A percentile compares a stretch with the other conserved stretches of the same genome.
These are phyloP conservation scores for Torulaspora globosa DNA, from an alignment of 1,139 yeast genomes.

Conservation along the genomic window DNA sequence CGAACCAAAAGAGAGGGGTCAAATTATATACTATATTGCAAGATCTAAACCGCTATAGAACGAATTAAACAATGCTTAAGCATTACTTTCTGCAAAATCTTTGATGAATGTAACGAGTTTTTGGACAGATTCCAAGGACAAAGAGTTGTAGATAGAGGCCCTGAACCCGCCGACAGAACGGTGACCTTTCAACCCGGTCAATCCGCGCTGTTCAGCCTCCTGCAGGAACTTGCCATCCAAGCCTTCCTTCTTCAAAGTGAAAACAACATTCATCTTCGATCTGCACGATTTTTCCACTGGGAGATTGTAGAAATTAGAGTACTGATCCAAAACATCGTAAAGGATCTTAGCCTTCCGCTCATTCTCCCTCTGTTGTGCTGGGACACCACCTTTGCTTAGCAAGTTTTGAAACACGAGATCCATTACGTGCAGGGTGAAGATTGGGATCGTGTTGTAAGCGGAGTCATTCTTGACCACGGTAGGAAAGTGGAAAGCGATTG, in stretches of 20 bases:
- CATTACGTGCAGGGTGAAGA: constrained; percentile 82
- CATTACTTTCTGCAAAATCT: constrained; percentile 52
- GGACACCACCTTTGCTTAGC: constrained; percentile 57
- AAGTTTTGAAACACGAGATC: constrained; percentile 69
- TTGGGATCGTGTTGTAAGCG: constrained; percentile 92
- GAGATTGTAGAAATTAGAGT: constrained; percentile 58
- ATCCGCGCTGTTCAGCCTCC: constrained; percentile 52
- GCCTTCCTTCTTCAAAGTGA: constrained; percentile 61
- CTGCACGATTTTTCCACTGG: constrained; percentile 65
- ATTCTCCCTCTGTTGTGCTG: constrained; percentile 54
- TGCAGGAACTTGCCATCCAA: constrained; percentile 64
- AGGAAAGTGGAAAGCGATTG: constrained; percentile 85
- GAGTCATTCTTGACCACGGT: constrained; percentile 84
- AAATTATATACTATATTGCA: constrained; percentile 35
- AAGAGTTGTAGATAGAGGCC: constrained; percentile 89
- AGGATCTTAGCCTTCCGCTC: constrained; percentile 55
- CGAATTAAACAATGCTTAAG: constrained; percentile 5
- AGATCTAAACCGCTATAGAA: constrained; percentile 29
- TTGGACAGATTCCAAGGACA: constrained; percentile 59
- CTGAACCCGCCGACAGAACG: constrained; percentile 97
- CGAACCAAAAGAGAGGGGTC: constrained; percentile 29
- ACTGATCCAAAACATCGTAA: constrained; percentile 61
- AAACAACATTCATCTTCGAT: constrained; percentile 90
- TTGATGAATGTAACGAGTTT: constrained; percentile 55
- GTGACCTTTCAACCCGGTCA: constrained; percentile 88